phyloP scores from a whole-genome alignment of 2,329 filamentous ascomycete genomes.

The Ophiostoma montium region DNA sequence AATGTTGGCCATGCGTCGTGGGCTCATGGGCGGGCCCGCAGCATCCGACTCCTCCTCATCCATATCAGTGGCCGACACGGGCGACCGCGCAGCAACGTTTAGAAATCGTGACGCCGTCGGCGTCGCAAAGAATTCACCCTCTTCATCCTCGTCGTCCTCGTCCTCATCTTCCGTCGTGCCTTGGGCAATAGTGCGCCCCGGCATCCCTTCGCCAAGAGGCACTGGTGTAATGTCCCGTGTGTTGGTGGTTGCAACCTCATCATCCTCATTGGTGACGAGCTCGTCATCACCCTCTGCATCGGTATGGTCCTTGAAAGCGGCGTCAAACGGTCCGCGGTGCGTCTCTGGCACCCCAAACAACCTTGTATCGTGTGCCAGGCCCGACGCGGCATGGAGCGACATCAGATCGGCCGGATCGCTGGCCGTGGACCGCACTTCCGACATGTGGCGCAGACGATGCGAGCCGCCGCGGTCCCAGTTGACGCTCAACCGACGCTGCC shows the following conservation, averaged over 20 bases:
- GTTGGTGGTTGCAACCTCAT: conserved; percentile 25
- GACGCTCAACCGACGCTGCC: conserved; percentile 33
- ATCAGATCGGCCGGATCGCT: conserved; percentile 51
- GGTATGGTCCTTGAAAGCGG: conserved; percentile 47
- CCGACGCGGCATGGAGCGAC: conserved; percentile 31
- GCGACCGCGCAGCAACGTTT: conserved; percentile 9
- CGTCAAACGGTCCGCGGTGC: conserved; percentile 15
- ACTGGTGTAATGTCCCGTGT: conserved; percentile 7
- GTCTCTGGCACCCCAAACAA: neutral
- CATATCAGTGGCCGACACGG: conserved; percentile 11
- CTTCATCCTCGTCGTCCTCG: conserved; percentile 16
- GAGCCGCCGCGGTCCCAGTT: conserved; percentile 29
- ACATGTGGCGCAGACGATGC: conserved; percentile 34
- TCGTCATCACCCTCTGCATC: conserved; percentile 87
- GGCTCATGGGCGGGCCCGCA: neutral
- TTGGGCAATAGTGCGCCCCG: neutral
- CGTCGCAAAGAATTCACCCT: conserved; percentile 42
- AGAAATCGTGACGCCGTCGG: conserved; percentile 24
- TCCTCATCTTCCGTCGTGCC: conserved; percentile 31
- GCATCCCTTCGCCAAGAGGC: neutral
- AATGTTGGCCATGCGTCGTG: neutral
- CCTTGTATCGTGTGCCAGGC: conserved; percentile 20
- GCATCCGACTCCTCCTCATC: neutral
- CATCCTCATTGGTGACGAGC: conserved; percentile 67
- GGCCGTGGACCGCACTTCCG: conserved; percentile 43